A percentile compares a stretch with the other conserved stretches of the same genome.
These are phyloP conservation scores for Tricharina praecox DNA, from an alignment of 495 filamentous ascomycete genomes.

Conservation along the genomic window DNA sequence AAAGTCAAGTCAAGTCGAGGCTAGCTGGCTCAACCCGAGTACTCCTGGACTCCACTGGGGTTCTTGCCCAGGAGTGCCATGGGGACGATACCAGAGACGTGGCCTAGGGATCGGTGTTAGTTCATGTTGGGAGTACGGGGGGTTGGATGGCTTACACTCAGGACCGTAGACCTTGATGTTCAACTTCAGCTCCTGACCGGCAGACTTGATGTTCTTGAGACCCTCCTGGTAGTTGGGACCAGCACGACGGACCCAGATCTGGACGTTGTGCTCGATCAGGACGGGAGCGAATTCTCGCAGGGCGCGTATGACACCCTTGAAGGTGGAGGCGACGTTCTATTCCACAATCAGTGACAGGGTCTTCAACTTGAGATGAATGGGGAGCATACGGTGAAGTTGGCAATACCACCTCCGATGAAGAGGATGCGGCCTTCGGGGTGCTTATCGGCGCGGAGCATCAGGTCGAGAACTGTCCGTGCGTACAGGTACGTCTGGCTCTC, in stretches of 20 bases:
- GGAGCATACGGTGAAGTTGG: conserved; percentile 74
- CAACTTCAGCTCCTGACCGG: conserved; percentile 79
- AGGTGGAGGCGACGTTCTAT: conserved; percentile 72
- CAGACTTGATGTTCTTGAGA: conserved; percentile 97
- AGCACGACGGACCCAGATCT: conserved; percentile 98
- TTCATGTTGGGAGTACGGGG: background rate
- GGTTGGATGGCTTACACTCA: conserved; percentile 57
- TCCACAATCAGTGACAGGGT: too few species aligned
- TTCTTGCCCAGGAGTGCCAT: conserved; percentile 38
- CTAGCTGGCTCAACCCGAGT: conserved; percentile 23
- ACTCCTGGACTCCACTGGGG: conserved; percentile 23
- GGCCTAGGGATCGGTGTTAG: conserved; percentile 13
- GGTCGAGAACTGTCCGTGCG: conserved; percentile 84
- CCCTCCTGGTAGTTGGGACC: conserved; percentile 99
- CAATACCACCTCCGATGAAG: conserved; percentile 99
- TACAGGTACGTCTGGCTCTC: conserved; percentile 99
- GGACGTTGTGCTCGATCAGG: conserved; percentile 88
- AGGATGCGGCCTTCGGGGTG: conserved; percentile 87
- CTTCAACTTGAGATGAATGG: too few species aligned
- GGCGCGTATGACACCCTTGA: conserved; percentile 98
- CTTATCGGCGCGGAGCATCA: conserved; percentile 86
- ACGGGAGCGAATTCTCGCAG: conserved; percentile 75
- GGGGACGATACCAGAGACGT: conserved; percentile 48
- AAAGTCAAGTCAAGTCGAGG: too few species aligned
- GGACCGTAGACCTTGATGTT: conserved; percentile 95